Evolutionary conservation across 2,329 filamentous ascomycete genomes (phyloP).

Genomic region (Cladorrhinum sp.): DNA sequence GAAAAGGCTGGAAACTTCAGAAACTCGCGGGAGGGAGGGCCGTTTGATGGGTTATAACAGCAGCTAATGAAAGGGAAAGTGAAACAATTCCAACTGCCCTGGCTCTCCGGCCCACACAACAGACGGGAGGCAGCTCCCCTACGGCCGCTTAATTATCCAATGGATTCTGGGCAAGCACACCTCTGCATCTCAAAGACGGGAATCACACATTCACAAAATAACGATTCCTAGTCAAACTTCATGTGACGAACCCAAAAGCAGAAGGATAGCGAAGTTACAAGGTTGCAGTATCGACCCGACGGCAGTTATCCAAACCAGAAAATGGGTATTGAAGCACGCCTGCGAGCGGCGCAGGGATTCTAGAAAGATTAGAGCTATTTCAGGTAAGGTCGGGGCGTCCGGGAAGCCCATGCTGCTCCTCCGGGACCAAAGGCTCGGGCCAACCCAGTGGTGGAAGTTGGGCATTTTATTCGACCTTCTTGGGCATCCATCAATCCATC

Average conservation of each 20-base stretch:
- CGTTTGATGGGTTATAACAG: conserved; percentile 8
- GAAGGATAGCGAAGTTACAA: conserved; percentile 22
- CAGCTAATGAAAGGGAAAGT: conserved; percentile 10
- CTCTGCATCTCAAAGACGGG: background rate
- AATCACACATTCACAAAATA: background rate
- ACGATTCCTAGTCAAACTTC: background rate
- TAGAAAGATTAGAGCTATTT: conserved; percentile 17
- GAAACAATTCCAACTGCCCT: conserved; percentile 13
- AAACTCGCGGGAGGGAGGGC: background rate
- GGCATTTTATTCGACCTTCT: background rate
- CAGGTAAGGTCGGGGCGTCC: conserved; percentile 11
- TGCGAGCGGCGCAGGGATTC: conserved; percentile 8
- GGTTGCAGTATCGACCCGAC: conserved; percentile 16
- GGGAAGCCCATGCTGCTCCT: conserved; percentile 9
- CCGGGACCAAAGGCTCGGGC: conserved; percentile 13
- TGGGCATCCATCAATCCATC: background rate
- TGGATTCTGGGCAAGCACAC: background rate
- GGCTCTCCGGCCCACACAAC: background rate
- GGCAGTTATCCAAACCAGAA: conserved; percentile 13
- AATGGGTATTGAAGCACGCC: conserved; percentile 10
- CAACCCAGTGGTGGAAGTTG: background rate
- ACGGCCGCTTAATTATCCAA: conserved; percentile 2
- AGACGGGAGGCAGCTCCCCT: background rate
- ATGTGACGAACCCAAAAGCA: background rate
- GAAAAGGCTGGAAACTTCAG: background rate